phyloP scores from a whole-genome alignment of 2,329 filamentous ascomycete genomes.

The Bisporella sp. region DNA sequence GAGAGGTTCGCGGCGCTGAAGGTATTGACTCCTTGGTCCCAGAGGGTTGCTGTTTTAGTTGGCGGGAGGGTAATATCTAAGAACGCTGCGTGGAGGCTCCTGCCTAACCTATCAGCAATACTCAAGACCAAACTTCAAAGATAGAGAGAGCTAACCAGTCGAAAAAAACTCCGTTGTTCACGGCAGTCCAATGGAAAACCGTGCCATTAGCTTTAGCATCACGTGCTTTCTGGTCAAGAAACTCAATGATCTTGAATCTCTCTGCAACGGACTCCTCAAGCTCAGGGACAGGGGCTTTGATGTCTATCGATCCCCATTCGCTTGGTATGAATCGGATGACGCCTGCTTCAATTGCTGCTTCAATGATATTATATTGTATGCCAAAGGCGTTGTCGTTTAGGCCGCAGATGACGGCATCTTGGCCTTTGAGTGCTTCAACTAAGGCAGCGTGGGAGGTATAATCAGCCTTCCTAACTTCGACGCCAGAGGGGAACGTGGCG shows the following conservation, averaged over 20 bases:
- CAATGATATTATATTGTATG: constrained; percentile 33
- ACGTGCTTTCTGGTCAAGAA: constrained; percentile 6
- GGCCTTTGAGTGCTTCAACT: constrained; percentile 22
- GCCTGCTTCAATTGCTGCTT: constrained; percentile 49
- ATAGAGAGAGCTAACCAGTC: constrained; percentile 12
- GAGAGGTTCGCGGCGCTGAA: constrained; percentile 16
- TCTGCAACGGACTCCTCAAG: not conserved
- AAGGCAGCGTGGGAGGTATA: constrained; percentile 10
- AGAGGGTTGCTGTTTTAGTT: constrained; percentile 39
- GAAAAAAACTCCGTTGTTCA: constrained; percentile 21
- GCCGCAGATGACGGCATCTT: constrained; percentile 19
- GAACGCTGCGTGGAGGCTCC: not conserved
- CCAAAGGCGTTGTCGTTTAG: constrained; percentile 4
- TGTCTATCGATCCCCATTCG: constrained; percentile 40
- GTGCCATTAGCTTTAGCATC: constrained; percentile 1
- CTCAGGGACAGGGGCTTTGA: not conserved
- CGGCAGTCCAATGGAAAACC: constrained; percentile 27
- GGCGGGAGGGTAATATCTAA: constrained; percentile 41
- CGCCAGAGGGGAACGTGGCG: constrained; percentile 16
- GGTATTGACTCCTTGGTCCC: constrained; percentile 23
- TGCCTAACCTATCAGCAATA: not conserved
- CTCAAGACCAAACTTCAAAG: not conserved
- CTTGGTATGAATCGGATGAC: constrained; percentile 55
- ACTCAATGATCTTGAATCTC: constrained; percentile 5
- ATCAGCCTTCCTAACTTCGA: constrained; percentile 15